These are phyloP conservation scores for Podila epicladia DNA, from an alignment of 192 early-diverging fungal species.

Conservation along the genomic window DNA sequence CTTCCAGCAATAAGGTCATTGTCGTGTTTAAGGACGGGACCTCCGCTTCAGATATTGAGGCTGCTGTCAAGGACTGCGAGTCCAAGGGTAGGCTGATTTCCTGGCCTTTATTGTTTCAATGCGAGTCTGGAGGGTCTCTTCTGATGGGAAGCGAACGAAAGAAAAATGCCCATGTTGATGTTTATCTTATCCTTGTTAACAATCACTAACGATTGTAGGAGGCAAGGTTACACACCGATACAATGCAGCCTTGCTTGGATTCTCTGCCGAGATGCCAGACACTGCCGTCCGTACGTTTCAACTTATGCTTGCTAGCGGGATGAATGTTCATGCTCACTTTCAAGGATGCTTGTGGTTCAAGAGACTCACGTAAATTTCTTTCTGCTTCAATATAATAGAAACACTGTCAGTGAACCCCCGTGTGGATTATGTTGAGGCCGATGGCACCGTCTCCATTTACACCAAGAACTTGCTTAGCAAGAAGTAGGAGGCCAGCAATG, in stretches of 20 bases:
- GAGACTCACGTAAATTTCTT: neutral
- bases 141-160: neutral
- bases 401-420: neutral
- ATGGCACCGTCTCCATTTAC: slow-evolving; percentile 59
- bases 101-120: too few relatives aligned
- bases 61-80: slow-evolving; percentile 6
- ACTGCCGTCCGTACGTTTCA: slow-evolving; percentile 31
- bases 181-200: neutral
- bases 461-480: slow-evolving; percentile 16
- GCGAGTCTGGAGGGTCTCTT: neutral
- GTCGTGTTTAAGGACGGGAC: slow-evolving; percentile 67
- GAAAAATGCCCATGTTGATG: neutral
- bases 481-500: neutral
- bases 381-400: neutral
- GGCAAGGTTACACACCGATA: slow-evolving; percentile 57
- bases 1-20: slow-evolving; percentile 43
- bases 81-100: slow-evolving; percentile 10
- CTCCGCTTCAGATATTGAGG: slow-evolving; percentile 36
- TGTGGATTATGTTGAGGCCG: slow-evolving; percentile 65
- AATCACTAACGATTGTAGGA: slow-evolving; percentile 5
- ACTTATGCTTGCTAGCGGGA: slow-evolving; percentile 30
- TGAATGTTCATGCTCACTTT: neutral
- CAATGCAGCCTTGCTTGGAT: slow-evolving; percentile 60
- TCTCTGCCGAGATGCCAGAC: slow-evolving; percentile 66
- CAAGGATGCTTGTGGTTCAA: neutral